phyloP scores from a whole-genome alignment of 1,139 yeast species.

The Candida tropicalis region DNA sequence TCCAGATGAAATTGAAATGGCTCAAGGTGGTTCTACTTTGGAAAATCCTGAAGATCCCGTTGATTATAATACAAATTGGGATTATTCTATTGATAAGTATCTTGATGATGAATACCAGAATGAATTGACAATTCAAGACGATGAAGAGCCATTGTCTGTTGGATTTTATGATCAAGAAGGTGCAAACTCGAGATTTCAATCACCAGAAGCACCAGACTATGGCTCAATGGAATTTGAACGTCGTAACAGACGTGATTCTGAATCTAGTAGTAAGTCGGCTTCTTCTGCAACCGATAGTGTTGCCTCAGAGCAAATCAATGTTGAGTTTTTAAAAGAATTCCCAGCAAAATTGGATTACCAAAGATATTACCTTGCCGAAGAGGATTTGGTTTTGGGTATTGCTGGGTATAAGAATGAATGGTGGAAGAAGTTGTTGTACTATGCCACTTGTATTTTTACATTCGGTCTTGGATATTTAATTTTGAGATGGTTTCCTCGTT shows the following conservation, averaged over 20 bases:
- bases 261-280: constrained; percentile 26
- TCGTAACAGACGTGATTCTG: constrained; percentile 33
- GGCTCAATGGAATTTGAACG: constrained; percentile 41
- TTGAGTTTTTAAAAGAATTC: constrained; percentile 41
- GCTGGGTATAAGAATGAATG: constrained; percentile 77
- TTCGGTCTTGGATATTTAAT: constrained; percentile 73
- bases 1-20: constrained; percentile 77
- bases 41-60: constrained; percentile 58
- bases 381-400: constrained; percentile 88
- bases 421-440: constrained; percentile 51
- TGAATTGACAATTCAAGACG: constrained; percentile 1
- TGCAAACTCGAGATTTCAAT: constrained; percentile 11
- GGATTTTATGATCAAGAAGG: constrained; percentile 9
- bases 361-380: constrained; percentile 91
- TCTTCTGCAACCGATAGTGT: constrained; percentile 19
- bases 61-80: constrained; percentile 76
- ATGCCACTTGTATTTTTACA: constrained; percentile 57
- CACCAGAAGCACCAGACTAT: constrained; percentile 29
- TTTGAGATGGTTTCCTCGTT: constrained; percentile 84
- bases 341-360: constrained; percentile 59
- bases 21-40: constrained; percentile 85
- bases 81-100: constrained; percentile 49
- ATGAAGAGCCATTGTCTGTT: neutral
- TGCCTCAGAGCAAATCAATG: constrained; percentile 28
- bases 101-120: constrained; percentile 29